These are phyloP conservation scores for Nitzschia inconspicua DNA, from an alignment of 108 stramenopile species.

Conservation along the genomic window DNA sequence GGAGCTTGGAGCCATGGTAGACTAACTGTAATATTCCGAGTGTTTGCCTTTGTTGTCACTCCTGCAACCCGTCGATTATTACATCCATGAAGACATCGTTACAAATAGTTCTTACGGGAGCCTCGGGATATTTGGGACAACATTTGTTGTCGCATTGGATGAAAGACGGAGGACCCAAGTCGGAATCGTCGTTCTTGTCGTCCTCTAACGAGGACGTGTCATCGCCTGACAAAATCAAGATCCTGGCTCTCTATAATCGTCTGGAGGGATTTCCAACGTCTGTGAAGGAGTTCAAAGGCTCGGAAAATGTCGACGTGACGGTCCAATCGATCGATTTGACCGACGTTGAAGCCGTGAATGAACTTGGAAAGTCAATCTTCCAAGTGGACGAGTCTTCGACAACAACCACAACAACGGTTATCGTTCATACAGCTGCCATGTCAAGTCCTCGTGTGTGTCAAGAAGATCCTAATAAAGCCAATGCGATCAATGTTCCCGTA, in stretches of 20 bases:
- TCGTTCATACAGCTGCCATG: constrained; percentile 71
- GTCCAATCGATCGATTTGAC: constrained; percentile 33
- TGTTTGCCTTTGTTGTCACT: too few species aligned
- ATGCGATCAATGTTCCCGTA: constrained; percentile 48
- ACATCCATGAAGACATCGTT: neutral
- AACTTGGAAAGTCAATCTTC: neutral
- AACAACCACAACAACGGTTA: constrained; percentile 38
- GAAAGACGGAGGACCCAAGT: neutral
- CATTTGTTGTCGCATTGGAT: constrained; percentile 48
- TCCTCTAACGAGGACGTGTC: neutral
- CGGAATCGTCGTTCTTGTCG: neutral
- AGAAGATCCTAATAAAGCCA: constrained; percentile 42
- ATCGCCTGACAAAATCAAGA: constrained; percentile 2
- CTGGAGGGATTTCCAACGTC: constrained; percentile 15
- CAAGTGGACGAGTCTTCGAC: neutral
- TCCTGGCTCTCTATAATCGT: constrained; percentile 25
- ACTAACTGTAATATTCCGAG: too few species aligned
- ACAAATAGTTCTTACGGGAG: constrained; percentile 57
- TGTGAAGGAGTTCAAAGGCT: neutral
- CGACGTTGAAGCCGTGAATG: constrained; percentile 8
- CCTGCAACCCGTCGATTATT: too few species aligned
- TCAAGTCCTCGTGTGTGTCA: constrained; percentile 56
- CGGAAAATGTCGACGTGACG: neutral
- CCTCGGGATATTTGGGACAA: constrained; percentile 77
- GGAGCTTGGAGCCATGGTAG: too few species aligned